phyloP scores from a whole-genome alignment of 768 basidiomycete genomes.

The Bullera alba region DNA sequence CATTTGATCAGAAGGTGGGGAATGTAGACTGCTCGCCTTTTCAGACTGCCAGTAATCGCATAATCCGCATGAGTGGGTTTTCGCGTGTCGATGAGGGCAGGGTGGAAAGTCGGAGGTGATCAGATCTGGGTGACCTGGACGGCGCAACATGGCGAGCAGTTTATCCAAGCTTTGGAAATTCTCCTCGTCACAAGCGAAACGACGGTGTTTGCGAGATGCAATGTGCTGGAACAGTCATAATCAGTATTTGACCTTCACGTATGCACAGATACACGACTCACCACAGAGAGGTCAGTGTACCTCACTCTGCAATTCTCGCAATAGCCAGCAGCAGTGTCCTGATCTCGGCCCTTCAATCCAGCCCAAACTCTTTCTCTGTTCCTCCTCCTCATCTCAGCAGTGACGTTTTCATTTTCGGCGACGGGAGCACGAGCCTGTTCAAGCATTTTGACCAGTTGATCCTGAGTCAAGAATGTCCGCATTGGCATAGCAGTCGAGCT shows the following conservation, averaged over 20 bases:
- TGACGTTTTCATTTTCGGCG: constrained; percentile 6
- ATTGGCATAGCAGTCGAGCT: not conserved
- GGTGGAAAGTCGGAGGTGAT: constrained; percentile 7
- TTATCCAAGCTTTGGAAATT: constrained; percentile 76
- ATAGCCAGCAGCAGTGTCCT: constrained; percentile 71
- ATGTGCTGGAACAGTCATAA: constrained; percentile 58
- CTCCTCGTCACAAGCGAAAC: constrained; percentile 66
- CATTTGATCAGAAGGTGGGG: no score
- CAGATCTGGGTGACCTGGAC: constrained; percentile 19
- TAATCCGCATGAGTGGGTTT: not conserved
- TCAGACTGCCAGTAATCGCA: no score
- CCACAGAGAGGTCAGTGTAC: constrained; percentile 78
- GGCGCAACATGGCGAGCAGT: constrained; percentile 51
- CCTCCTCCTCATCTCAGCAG: constrained; percentile 22
- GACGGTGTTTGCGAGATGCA: constrained; percentile 63
- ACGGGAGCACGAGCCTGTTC: constrained; percentile 24
- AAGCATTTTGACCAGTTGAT: constrained; percentile 33
- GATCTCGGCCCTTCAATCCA: constrained; percentile 20
- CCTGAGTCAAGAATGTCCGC: constrained; percentile 30
- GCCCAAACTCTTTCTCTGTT: constrained; percentile 35
- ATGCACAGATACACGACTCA: constrained; percentile 48
- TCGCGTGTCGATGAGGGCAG: constrained; percentile 9
- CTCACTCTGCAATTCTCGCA: constrained; percentile 92
- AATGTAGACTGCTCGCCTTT: no score
- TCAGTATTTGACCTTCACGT: constrained; percentile 3